Base-by-base conservation (phyloP, 495 filamentous ascomycete species). In the Parachaetomium inaequale region DNA sequence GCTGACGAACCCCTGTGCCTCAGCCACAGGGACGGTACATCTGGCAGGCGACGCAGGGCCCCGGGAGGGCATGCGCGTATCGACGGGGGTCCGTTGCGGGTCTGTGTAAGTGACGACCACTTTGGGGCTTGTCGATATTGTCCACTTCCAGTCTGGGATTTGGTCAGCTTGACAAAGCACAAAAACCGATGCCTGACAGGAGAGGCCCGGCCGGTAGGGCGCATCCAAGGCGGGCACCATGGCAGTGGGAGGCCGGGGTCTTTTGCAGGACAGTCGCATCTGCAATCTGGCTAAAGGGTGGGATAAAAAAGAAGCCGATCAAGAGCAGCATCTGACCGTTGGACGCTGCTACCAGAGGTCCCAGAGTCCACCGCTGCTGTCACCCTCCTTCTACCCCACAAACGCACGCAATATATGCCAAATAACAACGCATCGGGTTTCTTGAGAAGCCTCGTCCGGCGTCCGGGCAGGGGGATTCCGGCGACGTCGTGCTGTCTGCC, bases 111-210 rank as follows among this genome's bases (percentile, higher is more conserved):
- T 51, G 59, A 63, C 53, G 56, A 63, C 66, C 63, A 46, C 59
- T 66, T 67, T 58, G 68, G 70, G 68, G 47, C 47, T 46, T 19
- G 21, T 17, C 38, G 32, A 45, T 63, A 61, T 63, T 60, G 58
- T 55, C 34, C 63, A 55, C 43, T 70, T 65, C 65, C 69, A n/a
- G 46, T 56, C 52, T 66, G 59, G 68, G 69, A 55, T 61, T 70
- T 66, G 34, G 68, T 74, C 62, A 74, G 68, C 68, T 68, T 74
- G 66, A 72, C 72, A 69, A 72, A 72, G 66, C 69, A 68, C 7
- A 61, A 58, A 65, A 40, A 2, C 32, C 54, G 46, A 42, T 43
- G 21, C 58, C 53, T 29, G 54, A 19, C 56, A 51, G 19, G 52
- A 32, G 55, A 65, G 62, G 66, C 61, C 29, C 52, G 40, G 42